Evolutionary conservation across 441 rosid genomes (phyloP).

Genomic region (Adansonia grandidieri): DNA sequence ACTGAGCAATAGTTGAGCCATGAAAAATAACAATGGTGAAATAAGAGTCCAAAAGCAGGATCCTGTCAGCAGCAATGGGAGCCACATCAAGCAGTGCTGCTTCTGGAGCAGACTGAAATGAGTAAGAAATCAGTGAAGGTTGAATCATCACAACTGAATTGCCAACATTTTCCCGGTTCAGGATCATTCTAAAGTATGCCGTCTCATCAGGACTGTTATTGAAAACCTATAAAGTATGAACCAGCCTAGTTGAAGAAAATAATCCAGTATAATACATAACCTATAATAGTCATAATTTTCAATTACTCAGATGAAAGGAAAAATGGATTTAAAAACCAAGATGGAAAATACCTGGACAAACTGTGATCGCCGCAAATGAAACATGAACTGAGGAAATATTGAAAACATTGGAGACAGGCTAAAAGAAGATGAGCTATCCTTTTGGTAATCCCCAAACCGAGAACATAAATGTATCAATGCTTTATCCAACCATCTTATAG

Average conservation of each 20-base stretch:
- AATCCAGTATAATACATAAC: not conserved
- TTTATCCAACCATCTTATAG: constrained; percentile 95
- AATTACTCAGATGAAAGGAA: not conserved
- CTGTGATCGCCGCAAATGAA: constrained; percentile 93
- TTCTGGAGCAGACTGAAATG: constrained; percentile 85
- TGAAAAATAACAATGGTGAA: constrained; percentile 89
- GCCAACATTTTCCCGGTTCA: constrained; percentile 85
- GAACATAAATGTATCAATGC: constrained; percentile 82
- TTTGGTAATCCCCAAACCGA: constrained; percentile 85
- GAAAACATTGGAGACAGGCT: constrained; percentile 78
- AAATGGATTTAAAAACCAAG: constrained; percentile 13
- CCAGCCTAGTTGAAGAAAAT: constrained; percentile 29
- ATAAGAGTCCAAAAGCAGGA: constrained; percentile 84
- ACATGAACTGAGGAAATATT: constrained; percentile 85
- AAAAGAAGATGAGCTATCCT: constrained; percentile 80
- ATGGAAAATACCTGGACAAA: constrained; percentile 77
- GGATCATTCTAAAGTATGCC: constrained; percentile 84
- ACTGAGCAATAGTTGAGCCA: constrained; percentile 90
- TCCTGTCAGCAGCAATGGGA: constrained; percentile 87
- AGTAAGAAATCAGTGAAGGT: constrained; percentile 89
- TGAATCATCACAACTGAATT: constrained; percentile 95
- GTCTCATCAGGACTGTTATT: constrained; percentile 98
- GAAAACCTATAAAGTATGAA: constrained; percentile 63
- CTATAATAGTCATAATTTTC: not conserved
- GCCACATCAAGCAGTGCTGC: constrained; percentile 86